Evolutionary conservation across 768 basidiomycete genomes (phyloP), one percentile per base, ranked within the genome.

Genomic region (Cystobasidium onofrii): DNA sequence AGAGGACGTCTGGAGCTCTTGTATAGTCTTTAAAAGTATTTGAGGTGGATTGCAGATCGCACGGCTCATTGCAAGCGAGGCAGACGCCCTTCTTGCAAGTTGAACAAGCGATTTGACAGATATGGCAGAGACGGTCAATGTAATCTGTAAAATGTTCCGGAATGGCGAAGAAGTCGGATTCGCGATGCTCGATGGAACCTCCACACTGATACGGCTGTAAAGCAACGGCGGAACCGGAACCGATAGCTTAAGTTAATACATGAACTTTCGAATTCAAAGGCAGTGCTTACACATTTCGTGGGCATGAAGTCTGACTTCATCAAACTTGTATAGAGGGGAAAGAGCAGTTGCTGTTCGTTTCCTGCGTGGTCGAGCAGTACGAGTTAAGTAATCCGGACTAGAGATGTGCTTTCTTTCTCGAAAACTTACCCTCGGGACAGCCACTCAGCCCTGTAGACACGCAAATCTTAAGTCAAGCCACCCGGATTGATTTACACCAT

Each of bases 371-470:
- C 34, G 25, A 64, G 62, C 62, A 64, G 6, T n/a, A n/a, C n/a
- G n/a, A n/a, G n/a, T n/a, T n/a, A n/a, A n/a, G n/a, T n/a, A n/a
- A n/a, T n/a, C n/a, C n/a, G n/a, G n/a, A n/a, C n/a, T n/a, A n/a
- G n/a, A n/a, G n/a, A n/a, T n/a, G n/a, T n/a, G n/a, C n/a, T n/a
- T n/a, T n/a, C n/a, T n/a, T n/a, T n/a, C n/a, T n/a, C n/a, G n/a
- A n/a, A n/a, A n/a, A 34, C 46, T 54, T 29, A 69, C 66, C 69
- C 61, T 71, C 69, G n/a, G 69, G 69, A 36, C 69, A 71, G 23
- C 69, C 69, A 31, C 69, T 71, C 33, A 71, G 31, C 69, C 65
- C 65, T 67, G 17, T 7, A 23, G 4, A 6, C 20, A 13, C 9
- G 57, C 33, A 27, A 27, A 27, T 4, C 23, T 1, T 2, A 29